Evolutionary conservation across 805 yeast species (phyloP).

Genomic region (Candida loeiensis): DNA sequence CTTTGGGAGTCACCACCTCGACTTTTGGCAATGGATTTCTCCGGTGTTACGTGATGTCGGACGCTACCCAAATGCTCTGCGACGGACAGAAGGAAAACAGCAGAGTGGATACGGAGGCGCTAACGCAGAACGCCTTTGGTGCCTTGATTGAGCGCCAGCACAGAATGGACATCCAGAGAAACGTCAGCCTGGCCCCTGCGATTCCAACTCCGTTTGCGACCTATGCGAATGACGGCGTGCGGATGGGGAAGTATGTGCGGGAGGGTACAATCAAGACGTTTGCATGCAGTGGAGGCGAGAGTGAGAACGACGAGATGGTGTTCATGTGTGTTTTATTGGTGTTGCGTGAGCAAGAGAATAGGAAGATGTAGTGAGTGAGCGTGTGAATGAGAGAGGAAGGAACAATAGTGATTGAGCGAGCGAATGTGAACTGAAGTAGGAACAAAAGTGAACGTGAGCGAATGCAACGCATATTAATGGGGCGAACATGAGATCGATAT

Average conservation of each 20-base stretch:
- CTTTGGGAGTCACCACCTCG: constrained; percentile 31
- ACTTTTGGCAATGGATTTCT: constrained; percentile 34
- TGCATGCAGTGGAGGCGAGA: constrained; percentile 9
- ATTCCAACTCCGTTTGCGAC: constrained; percentile 29
- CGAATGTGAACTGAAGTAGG: too few relatives aligned
- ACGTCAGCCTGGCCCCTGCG: constrained; percentile 18
- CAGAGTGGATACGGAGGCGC: constrained; percentile 12
- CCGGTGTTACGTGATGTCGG: constrained; percentile 19
- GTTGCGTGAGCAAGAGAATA: constrained; percentile 30
- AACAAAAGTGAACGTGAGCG: too few relatives aligned
- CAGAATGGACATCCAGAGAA: constrained; percentile 17
- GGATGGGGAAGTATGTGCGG: constrained; percentile 17
- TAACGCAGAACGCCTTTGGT: constrained; percentile 16
- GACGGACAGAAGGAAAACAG: constrained; percentile 14
- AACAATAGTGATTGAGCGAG: not conserved
- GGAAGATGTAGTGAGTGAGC: constrained; percentile 22
- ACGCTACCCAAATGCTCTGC: constrained; percentile 21
- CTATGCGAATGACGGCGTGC: constrained; percentile 24
- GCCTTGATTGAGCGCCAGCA: constrained; percentile 21
- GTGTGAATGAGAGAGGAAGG: not conserved
- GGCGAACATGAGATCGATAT: too few relatives aligned
- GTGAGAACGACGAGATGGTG: constrained; percentile 20
- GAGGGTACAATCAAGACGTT: constrained; percentile 24
- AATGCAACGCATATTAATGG: too few relatives aligned
- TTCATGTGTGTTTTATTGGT: constrained; percentile 24